phyloP scores from a whole-genome alignment of 2,329 filamentous ascomycete species.

The Tolypocladium amazonense region DNA sequence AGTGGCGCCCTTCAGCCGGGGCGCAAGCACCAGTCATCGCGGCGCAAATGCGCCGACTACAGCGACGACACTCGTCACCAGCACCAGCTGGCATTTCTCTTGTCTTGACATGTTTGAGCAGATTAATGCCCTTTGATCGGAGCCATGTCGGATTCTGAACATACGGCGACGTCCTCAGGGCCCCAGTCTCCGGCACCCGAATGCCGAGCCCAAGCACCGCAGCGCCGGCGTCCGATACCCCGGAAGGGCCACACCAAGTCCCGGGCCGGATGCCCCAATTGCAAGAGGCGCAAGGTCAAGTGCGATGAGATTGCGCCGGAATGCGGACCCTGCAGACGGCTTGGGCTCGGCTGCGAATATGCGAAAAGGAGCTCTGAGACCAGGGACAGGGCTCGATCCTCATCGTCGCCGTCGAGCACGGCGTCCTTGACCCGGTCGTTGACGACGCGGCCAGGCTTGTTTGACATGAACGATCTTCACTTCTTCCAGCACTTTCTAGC shows the following conservation, averaged over 20 bases:
- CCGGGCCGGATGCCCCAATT: constrained; percentile 19
- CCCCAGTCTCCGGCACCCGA: neutral
- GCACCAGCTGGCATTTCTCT: neutral
- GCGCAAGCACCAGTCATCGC: neutral
- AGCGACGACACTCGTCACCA: neutral
- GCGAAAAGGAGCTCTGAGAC: neutral
- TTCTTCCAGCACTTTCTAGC: constrained; percentile 43
- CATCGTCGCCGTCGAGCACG: neutral
- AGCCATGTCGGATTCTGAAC: neutral
- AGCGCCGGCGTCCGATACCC: constrained; percentile 18
- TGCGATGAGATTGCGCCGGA: constrained; percentile 25
- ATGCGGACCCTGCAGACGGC: constrained; percentile 23
- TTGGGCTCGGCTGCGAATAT: constrained; percentile 26
- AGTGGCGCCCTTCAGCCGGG: neutral
- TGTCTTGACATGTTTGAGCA: neutral
- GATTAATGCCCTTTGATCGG: neutral
- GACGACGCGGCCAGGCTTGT: constrained; percentile 11
- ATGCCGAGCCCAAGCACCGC: neutral
- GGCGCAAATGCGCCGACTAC: neutral
- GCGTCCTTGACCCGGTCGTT: neutral
- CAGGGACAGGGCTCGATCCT: too few species aligned
- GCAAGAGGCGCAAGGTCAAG: constrained; percentile 32
- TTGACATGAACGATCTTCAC: constrained; percentile 33
- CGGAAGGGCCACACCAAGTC: constrained; percentile 24
- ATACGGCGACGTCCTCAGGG: neutral